Conservation (phyloP, 805 yeast species). For the Suhomyces xylopsoci region DNA sequence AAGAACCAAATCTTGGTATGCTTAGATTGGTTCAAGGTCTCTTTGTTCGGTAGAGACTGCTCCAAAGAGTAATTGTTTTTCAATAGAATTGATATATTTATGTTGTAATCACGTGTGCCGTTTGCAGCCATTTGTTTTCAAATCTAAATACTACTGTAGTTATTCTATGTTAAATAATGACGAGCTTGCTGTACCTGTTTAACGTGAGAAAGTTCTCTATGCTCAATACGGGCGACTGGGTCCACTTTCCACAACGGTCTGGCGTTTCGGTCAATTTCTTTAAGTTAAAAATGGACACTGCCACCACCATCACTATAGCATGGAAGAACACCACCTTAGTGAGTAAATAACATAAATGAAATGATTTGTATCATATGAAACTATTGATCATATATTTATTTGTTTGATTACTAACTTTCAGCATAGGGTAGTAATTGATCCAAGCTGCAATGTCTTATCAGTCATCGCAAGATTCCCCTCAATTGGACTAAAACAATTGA, state of each 20-base stretch:
- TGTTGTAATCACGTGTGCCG: background rate
- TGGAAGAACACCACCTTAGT: conserved; percentile 23
- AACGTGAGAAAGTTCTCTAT: conserved; percentile 2
- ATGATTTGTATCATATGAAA: too few species aligned
- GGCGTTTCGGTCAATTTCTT: conserved; percentile 19
- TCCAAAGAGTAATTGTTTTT: conserved; percentile 63
- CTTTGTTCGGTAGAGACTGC: conserved; percentile 89
- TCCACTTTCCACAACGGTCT: conserved; percentile 30
- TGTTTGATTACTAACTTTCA: conserved; percentile 8
- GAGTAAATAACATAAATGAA: conserved; percentile 3
- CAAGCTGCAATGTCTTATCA: conserved; percentile 9
- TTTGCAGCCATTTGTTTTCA: conserved; percentile 4
- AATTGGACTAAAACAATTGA: conserved; percentile 26
- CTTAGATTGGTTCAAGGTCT: conserved; percentile 86
- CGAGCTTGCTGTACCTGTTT: background rate
- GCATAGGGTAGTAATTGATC: conserved; percentile 9
- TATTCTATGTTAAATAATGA: background rate
- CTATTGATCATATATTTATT: too few species aligned
- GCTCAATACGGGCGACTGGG: conserved; percentile 16
- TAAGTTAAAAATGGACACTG: background rate
- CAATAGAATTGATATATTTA: background rate
- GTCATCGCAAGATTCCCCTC: conserved; percentile 24
- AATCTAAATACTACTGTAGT: background rate
- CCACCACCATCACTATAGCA: conserved; percentile 7
- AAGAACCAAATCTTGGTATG: conserved; percentile 84